These are phyloP conservation scores for Barnettozyma hawaiiensis DNA, from an alignment of 1,139 yeast genomes.

Conservation along the genomic window DNA sequence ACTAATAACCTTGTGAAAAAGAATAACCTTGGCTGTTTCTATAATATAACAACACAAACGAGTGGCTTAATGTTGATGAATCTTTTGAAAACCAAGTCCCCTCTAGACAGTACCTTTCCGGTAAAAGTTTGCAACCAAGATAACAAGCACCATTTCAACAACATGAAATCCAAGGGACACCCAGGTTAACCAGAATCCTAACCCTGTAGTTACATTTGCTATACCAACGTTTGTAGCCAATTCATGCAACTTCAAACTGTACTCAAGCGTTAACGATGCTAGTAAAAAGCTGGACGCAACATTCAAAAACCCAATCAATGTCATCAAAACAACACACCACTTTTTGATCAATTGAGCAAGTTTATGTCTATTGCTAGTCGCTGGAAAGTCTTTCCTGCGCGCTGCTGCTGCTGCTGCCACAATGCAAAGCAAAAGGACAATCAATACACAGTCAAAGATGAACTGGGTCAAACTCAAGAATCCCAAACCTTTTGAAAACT, in stretches of 20 bases:
- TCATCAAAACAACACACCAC: constrained; percentile 8
- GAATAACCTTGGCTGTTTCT: neutral
- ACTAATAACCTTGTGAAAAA: constrained; percentile 23
- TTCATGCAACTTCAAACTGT: constrained; percentile 16
- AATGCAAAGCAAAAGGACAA: constrained; percentile 7
- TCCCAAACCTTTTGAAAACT: constrained; percentile 24
- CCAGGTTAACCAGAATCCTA: constrained; percentile 23
- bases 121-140: constrained; percentile 19
- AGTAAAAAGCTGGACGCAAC: constrained; percentile 15
- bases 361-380: neutral
- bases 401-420: neutral
- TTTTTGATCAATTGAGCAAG: neutral
- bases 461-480: constrained; percentile 17
- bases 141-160: constrained; percentile 4
- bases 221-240: constrained; percentile 21
- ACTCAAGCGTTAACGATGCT: constrained; percentile 23
- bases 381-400: neutral
- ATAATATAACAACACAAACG: too few relatives aligned
- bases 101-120: constrained; percentile 12
- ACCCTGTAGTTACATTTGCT: constrained; percentile 20
- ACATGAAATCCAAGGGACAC: constrained; percentile 13
- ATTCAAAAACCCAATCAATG: constrained; percentile 11
- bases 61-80: constrained; percentile 13
- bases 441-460: constrained; percentile 5
- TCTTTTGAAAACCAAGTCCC: neutral